phyloP scores from a whole-genome alignment of 371 early-diverging fungal species.

The Mitosporidium daphniae region DNA sequence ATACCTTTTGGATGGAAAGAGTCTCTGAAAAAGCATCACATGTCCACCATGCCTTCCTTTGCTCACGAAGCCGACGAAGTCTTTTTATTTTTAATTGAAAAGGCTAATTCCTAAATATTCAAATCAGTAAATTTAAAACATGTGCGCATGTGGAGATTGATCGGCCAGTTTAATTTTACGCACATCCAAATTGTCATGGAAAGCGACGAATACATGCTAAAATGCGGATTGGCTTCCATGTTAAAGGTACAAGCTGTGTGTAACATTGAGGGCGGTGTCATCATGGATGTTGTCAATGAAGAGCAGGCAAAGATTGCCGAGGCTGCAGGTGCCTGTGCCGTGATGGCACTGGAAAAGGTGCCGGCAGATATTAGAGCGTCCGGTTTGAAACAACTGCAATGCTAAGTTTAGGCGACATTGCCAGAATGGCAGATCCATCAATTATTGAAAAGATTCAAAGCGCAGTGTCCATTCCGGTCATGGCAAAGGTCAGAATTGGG shows the following conservation, averaged over 20 bases:
- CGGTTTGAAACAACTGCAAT: conserved; percentile 14
- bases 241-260: too few species aligned
- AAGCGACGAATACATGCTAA: conserved; percentile 12
- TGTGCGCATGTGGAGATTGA: too few species aligned
- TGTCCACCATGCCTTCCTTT: too few species aligned
- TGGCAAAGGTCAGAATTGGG: conserved; percentile 90
- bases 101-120: too few species aligned
- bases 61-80: too few species aligned
- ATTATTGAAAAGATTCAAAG: conserved; percentile 74
- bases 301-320: conserved; percentile 87
- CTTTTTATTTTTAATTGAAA: too few species aligned
- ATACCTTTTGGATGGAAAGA: too few species aligned
- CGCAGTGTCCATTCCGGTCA: conserved; percentile 81
- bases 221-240: conserved; percentile 80
- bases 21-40: too few species aligned
- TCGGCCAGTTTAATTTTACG: too few species aligned
- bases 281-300: conserved; percentile 84
- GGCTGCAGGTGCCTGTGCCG: conserved; percentile 82
- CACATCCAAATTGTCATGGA: too few species aligned
- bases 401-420: conserved; percentile 33
- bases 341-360: conserved; percentile 86
- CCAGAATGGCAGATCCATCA: conserved; percentile 84
- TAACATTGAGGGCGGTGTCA: conserved; percentile 51
- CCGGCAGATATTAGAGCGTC: conserved; percentile 87
- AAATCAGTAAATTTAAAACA: too few species aligned